Evolutionary conservation across 495 filamentous ascomycete genomes (phyloP).

Genomic region (Cenococcum geophilum): DNA sequence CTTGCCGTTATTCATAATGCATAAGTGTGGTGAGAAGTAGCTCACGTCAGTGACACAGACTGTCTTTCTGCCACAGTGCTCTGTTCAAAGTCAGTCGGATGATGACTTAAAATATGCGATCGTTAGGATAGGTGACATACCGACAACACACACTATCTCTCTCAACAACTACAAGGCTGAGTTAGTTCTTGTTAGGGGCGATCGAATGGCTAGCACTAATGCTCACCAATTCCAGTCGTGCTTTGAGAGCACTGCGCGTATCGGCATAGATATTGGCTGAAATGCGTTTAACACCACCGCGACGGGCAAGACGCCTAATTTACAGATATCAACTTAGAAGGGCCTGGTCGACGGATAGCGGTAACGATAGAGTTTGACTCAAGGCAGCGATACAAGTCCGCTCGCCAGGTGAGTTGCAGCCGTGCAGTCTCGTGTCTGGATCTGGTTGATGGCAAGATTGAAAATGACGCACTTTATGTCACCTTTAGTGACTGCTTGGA

Average conservation of each 20-base stretch:
- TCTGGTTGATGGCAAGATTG: neutral
- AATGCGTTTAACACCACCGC: constrained; percentile 74
- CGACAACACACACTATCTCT: constrained; percentile 16
- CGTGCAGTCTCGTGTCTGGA: too few relatives aligned
- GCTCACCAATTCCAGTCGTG: constrained; percentile 29
- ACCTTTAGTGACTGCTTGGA: constrained; percentile 67
- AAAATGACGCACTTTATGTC: constrained; percentile 26
- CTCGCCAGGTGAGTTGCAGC: too few relatives aligned
- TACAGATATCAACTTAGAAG: neutral
- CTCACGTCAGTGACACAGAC: constrained; percentile 16
- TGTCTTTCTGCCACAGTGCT: constrained; percentile 21
- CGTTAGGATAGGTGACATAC: constrained; percentile 8
- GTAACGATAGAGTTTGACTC: neutral
- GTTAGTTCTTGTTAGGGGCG: neutral
- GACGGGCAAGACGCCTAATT: constrained; percentile 65
- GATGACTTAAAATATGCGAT: neutral
- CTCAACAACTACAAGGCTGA: constrained; percentile 14
- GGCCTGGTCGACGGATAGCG: too few relatives aligned
- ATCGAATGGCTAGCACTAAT: neutral
- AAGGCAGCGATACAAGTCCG: neutral
- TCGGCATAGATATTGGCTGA: constrained; percentile 66
- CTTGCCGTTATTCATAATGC: too few relatives aligned
- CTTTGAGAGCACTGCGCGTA: constrained; percentile 49
- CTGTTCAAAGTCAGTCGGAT: neutral
- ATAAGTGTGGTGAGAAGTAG: neutral